A percentile compares a stretch with the other conserved stretches of the same genome.
These are phyloP conservation scores for Tephrocybe rancida DNA, from an alignment of 768 basidiomycete genomes.

Conservation along the genomic window DNA sequence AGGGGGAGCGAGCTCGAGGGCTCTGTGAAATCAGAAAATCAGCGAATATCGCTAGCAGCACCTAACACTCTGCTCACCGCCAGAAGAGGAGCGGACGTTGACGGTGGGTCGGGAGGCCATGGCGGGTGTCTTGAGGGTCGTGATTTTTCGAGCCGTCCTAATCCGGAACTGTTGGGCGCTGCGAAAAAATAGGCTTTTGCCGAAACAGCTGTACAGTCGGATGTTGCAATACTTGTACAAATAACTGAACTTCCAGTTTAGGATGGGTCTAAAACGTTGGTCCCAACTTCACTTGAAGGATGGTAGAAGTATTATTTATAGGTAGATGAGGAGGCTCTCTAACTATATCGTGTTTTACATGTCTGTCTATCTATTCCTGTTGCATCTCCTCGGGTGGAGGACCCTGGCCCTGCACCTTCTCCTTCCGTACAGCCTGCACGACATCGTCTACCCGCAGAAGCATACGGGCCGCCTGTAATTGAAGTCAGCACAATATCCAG, in stretches of 20 bases:
- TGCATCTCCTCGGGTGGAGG: constrained; percentile 61
- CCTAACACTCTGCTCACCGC: constrained; percentile 51
- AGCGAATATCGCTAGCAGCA: constrained; percentile 7
- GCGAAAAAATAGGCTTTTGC: constrained; percentile 41
- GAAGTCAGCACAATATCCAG: background rate
- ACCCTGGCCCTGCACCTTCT: constrained; percentile 55
- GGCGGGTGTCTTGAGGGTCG: constrained; percentile 49
- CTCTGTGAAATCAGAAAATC: constrained; percentile 47
- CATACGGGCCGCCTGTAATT: constrained; percentile 77
- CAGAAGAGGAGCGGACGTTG: constrained; percentile 73
- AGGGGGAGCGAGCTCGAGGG: constrained; percentile 87
- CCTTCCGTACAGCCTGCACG: constrained; percentile 84
- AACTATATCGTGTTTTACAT: no score
- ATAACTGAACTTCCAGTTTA: background rate
- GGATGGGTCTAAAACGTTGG: no score
- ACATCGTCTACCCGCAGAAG: constrained; percentile 93
- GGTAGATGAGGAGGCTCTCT: no score
- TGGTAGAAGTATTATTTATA: no score
- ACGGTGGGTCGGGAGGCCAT: constrained; percentile 97
- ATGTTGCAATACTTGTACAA: constrained; percentile 5
- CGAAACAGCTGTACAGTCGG: constrained; percentile 38
- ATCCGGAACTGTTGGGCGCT: constrained; percentile 18
- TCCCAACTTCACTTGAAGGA: no score
- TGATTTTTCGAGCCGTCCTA: constrained; percentile 28
- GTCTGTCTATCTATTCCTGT: constrained; percentile 18